Evolutionary conservation across 2,329 filamentous ascomycete genomes (phyloP), one percentile per base, ranked within the genome.

Genomic region (Monosporascus sp.): DNA sequence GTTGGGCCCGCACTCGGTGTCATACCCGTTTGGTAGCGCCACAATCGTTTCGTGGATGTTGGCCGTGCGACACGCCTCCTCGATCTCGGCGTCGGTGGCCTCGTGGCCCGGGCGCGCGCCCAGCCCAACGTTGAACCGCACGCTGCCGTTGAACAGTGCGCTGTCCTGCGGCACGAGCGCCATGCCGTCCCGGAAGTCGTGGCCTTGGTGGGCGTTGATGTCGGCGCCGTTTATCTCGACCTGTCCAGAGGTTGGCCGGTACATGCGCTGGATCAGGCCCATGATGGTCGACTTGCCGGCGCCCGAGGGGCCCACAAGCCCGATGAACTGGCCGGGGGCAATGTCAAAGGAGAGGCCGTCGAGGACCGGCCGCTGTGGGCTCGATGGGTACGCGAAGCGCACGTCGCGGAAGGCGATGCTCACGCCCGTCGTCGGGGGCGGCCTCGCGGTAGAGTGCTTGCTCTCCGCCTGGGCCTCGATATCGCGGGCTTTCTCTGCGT

Each of bases 231-330:
- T 73, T n/a, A 80, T 69, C 27, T 73, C 61, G 34, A 80, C 66
- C 3, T 62, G 62, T 16, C 77, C 77, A 3, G 66, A 56, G 0
- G 68, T 64, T 1, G 77, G 74, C 3, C 67, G 66, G 64, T 81
- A 80, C 60, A 82, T 75, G 17, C 77, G 68, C 59, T 81, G 77
- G 1, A 81, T 67, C 3, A 82, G 69, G 2, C 80, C 76, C 61
- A 88, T 77, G 47, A 85, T 82, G 20, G 85, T 87, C 1, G 82
- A 86, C 63, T 88, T 88, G 1, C 85, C 85, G 1, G 84, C 81
- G 2, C 85, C 85, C 0, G 82, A 85, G 4, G 84, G 82, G 0
- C 85, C 85, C 2, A 87, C 84, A 11, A 88, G 72, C 2, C 83
- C 85, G 57, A 77, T 79, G 62, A 87, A 87, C 51, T 84, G 77